Base-by-base conservation (phyloP, 352 stramenopile genomes). In the Phytophthora colocasiae region DNA sequence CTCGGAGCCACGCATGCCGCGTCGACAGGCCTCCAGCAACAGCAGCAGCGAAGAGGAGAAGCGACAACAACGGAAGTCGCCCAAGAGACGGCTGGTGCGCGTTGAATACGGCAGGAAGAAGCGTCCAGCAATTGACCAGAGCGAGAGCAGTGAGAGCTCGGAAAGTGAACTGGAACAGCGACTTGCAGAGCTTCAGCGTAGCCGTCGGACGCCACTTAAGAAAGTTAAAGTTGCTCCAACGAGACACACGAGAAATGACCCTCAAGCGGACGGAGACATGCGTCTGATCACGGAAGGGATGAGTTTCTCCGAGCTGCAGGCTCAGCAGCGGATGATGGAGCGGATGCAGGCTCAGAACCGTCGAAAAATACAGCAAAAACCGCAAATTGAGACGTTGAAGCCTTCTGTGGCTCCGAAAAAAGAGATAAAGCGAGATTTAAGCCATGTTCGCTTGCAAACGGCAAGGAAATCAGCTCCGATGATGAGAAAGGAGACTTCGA, bases 291-390 rank as follows among this genome's bases (percentile, higher is more conserved):
- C 63, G 7, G 74, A 89, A 54, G 67, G 58, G 1, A 77, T 89
- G 63, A 78, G 52, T 14, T 64, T 83, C 43, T 71, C 70, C 22
- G 80, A 89, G 52, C 56, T 89, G 17, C 80, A 89, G 29, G 77
- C 75, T 3, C 80, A 89, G 60, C 65, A 89, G 50, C 72, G 73
- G 22, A 59, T 80, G 47, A 67, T 81, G 40, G 77, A 71, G 40
- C 56, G 70, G 6, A 75, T 85, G 32, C 77, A 80, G 50, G 56
- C 57, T 15, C 63, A 71, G 57, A 73, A 78, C 31, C 51, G 61
- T 5, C 60, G 64, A 57, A 69, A 47, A 70, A n/a, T 14, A 26
- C 36, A 40, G 1, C 11, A 26, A 17, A 71, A 60, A 26, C 22
- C 17, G 32, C 22, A 17, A 41, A n/a, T 29, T 5, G 50, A 61